These are phyloP conservation scores for Heterobasidion occidentale DNA, from an alignment of 1,284 basidiomycete species.

Conservation along the genomic window DNA sequence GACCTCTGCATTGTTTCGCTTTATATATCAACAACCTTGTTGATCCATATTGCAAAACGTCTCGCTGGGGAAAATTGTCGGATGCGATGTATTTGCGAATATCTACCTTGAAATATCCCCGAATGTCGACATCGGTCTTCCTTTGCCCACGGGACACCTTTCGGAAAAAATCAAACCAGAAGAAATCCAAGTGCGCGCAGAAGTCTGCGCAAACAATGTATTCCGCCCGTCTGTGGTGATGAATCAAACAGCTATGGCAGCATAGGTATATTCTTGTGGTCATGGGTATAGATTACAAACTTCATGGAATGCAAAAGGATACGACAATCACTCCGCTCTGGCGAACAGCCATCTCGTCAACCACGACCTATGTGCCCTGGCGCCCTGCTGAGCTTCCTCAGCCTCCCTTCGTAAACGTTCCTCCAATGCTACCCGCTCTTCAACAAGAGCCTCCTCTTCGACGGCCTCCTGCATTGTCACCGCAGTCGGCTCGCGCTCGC, in stretches of 20 bases:
- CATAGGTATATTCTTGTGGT: too few relatives aligned
- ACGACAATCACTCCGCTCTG: constrained; percentile 16
- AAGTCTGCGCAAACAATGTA: background rate
- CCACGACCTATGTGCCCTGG: constrained; percentile 43
- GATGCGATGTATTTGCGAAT: constrained; percentile 6
- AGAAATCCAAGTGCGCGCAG: background rate
- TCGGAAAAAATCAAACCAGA: background rate
- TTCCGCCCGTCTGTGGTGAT: background rate
- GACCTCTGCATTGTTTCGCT: background rate
- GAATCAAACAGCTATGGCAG: too few relatives aligned
- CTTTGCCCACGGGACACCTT: background rate
- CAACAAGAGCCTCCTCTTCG: constrained; percentile 54
- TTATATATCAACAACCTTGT: background rate
- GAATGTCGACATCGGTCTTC: background rate
- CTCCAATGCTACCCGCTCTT: constrained; percentile 51
- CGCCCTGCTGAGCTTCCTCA: constrained; percentile 36
- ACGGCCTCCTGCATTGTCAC: constrained; percentile 52
- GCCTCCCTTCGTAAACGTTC: constrained; percentile 46
- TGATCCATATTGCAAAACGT: background rate
- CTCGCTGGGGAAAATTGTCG: constrained; percentile 5
- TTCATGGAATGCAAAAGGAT: background rate
- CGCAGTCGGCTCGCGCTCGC: background rate
- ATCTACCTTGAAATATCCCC: background rate
- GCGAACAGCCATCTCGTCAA: constrained; percentile 58
- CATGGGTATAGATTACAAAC: too few relatives aligned